Base-by-base conservation (phyloP, 2,329 filamentous ascomycete genomes). In the Pseudogymnoascus sp. region DNA sequence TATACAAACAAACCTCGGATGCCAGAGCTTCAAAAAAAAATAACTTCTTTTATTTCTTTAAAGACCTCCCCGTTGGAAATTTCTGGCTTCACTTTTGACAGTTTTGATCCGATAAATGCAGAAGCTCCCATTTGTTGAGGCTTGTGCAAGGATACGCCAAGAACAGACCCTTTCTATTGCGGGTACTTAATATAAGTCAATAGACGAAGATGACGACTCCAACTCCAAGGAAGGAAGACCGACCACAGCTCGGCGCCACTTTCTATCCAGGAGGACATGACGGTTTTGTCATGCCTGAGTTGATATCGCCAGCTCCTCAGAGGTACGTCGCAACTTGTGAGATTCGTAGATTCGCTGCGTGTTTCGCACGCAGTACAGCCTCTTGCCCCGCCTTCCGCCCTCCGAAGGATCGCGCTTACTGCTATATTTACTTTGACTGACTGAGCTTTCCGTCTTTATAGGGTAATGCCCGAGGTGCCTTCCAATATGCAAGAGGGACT, bases 401-500 rank as follows among this genome's bases (percentile, higher is more conserved):
- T 28, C 36, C 23, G 44, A 60, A 62, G 40, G 21, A 21, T 28
- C 19, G 50, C 57, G 42, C 31, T 33, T 33, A 33, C 31, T 33
- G 26, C 59, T 64, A 60, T 50, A 13, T 50, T 50, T 50, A 50
- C 44, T 50, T 70, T 69, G 67, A 65, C 67, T 68, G 44, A 50
- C 44, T 50, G 13, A 28, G n/a, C 15, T 23, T 8, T n/a, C 28
- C 23, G 10, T 71, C 70, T 73, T 50, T 74, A 69, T 76, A 96
- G 91, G 80, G 86, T 96, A 73, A 96, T 93, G 87, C 90, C 91
- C 75, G 92, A 97, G 82, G 92, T 97, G 69, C 91, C 93, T 69
- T 90, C 93, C 77, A 93, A 96, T 78, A 97, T 99, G 85, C 92
- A 96, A 79, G 88, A 96, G 73, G 93, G 90, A 77, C 84, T 99